Base-by-base conservation (phyloP, 768 basidiomycete species). In the Lyophyllum shimeji region DNA sequence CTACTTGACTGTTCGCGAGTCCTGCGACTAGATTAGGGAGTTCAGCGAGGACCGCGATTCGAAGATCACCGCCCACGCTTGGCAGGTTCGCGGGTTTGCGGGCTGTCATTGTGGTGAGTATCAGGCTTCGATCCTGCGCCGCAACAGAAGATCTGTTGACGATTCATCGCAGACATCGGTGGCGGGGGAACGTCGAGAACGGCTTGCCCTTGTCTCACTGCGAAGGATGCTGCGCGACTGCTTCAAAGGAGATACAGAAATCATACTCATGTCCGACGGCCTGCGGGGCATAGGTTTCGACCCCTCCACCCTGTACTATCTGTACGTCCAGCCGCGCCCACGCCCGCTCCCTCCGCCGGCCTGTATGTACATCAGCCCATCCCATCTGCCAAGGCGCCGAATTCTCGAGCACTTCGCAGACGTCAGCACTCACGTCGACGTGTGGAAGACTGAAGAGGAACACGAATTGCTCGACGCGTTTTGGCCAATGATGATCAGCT, bases 191-290 rank as follows among this genome's bases (percentile, higher is more conserved):
- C 0, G 69, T 71, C 15, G 55, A 60, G 1, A 82, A 84, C 62
- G 73, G 72, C 78, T 86, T 0, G 77, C 83, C 0, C 75, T 81
- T 49, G 82, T 85, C 40, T 67, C 84, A 2, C 74, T 86, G 2
- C 76, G 79, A 1, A 86, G 89, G 89, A 88, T 90, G 87, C 70
- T 90, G 27, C 81, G 88, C 29, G 82, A 90, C 63, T 83, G 80
- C 61, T 86, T 89, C 77, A 77, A 77, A 53, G 66, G 80, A 8
- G 71, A 83, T 0, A 76, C 82, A 0, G 86, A 85, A 0, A 86
- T 89, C 42, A 71, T 86, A 61, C 89, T 89, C 69, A 68, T 80
- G 33, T 67, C 77, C 0, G 70, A 76, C 11, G 69, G 69, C 39
- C 75, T 87, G 31, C 67, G 65, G 9, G 66, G 71, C 18, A 72